Base-by-base conservation (phyloP, 2,329 filamentous ascomycete genomes). In the Sphaerostilbella broomeana region DNA sequence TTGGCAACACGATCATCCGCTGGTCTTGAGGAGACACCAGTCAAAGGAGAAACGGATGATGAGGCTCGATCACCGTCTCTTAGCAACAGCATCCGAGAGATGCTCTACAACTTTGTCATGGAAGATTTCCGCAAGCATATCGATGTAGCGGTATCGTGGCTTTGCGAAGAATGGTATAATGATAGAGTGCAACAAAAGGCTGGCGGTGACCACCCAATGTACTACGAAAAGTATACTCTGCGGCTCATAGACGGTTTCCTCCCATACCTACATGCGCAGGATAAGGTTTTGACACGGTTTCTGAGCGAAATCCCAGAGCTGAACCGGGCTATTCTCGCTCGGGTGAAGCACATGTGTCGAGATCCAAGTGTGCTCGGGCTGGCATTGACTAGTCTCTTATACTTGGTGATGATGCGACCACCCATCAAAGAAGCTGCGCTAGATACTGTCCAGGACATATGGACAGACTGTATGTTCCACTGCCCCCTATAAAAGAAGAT, bases 141-240 rank as follows among this genome's bases (percentile, higher is more conserved):
- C 47, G 89, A 94, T 50, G 77, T 92, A 16, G 90, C 88, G 1
- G 87, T 97, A 36, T 81, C 83, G 6, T 98, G 92, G 92, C 72
- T 98, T 12, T 94, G 84, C 52, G 92, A 98, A 60, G 92, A 98
- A 63, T 98, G 92, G 90, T 97, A 95, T 62, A 94, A 89, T 53
- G 90, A 97, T 59, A 79, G 62, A 59, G 63, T 67, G 47, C 64
- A 59, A 45, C 65, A 55, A 42, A 68, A 60, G 38, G 55, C 56
- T n/a, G 61, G 60, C 22, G 58, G 59, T 9, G 67, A 72, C 27
- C 70, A 72, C 6, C 69, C 75, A 3, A 56, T 73, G 22, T 77
- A 92, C 59, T 95, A 95, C 60, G 79, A 87, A 44, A 78, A 78
- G 54, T 94, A 85, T 75, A 79, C 80, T 3, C 63, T 89, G 45